Percentiles rank a stretch among this genome's conserved stretches.
phyloP scores from a whole-genome alignment of 352 stramenopile genomes.

The Phytopythium montanum region DNA sequence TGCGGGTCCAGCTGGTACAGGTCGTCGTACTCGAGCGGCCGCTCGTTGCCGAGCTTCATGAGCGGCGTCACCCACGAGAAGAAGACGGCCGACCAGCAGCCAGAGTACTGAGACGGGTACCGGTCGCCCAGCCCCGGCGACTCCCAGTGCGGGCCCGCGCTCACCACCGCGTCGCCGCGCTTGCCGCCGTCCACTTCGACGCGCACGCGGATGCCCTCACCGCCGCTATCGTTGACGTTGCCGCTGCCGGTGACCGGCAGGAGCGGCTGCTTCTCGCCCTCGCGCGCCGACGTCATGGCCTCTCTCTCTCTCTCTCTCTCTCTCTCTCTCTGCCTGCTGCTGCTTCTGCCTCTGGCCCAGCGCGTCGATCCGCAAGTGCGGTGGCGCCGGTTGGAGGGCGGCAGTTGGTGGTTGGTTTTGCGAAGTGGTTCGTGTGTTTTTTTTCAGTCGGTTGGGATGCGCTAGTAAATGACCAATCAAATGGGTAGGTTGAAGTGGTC shows the following conservation, averaged over 20 bases:
- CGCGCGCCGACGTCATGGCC: constrained; percentile 4
- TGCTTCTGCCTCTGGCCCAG: neutral
- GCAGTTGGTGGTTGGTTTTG: neutral
- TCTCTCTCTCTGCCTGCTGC: too few relatives aligned
- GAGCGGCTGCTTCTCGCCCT: constrained; percentile 28
- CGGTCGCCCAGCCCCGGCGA: constrained; percentile 45
- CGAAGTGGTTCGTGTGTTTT: neutral
- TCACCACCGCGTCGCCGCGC: constrained; percentile 5
- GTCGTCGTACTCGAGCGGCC: constrained; percentile 76
- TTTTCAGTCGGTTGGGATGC: neutral
- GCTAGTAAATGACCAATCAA: neutral
- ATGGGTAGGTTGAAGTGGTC: neutral
- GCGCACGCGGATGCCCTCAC: neutral
- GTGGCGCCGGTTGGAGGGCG: too few relatives aligned
- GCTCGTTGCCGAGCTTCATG: constrained; percentile 79
- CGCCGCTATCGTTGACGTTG: neutral
- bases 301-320: too few relatives aligned
- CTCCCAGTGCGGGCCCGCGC: constrained; percentile 14
- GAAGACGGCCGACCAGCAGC: constrained; percentile 57
- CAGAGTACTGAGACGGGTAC: constrained; percentile 51
- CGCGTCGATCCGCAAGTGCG: constrained; percentile 4
- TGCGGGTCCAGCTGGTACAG: constrained; percentile 78
- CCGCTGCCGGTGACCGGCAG: constrained; percentile 4
- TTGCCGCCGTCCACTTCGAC: constrained; percentile 4
- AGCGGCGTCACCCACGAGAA: constrained; percentile 89